Conservation (phyloP, 2,329 filamentous ascomycete species). For the Chrysoporthe austroafricana region DNA sequence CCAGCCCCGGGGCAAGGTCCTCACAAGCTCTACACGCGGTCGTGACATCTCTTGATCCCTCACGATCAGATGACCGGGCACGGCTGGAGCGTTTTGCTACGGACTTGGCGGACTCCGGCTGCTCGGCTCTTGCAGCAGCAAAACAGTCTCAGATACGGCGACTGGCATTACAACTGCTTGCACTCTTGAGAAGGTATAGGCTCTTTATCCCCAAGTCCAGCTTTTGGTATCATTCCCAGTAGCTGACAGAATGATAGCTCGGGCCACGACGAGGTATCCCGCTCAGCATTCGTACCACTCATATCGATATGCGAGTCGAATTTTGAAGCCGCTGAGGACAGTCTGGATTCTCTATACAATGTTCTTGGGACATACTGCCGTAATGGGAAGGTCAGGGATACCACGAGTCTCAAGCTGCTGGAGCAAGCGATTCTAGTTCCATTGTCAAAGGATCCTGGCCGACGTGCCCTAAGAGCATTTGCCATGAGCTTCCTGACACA, state of each 20-base stretch:
- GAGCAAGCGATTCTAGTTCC: constrained; percentile 30
- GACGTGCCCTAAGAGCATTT: constrained; percentile 42
- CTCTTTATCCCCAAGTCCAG: neutral
- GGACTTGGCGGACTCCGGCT: constrained; percentile 46
- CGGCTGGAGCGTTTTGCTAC: constrained; percentile 51
- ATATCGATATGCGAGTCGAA: constrained; percentile 24
- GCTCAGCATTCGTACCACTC: constrained; percentile 28
- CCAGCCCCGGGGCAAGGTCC: constrained; percentile 42
- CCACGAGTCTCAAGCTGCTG: constrained; percentile 23
- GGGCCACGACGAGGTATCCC: constrained; percentile 11
- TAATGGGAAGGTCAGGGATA: constrained; percentile 19
- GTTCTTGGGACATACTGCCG: constrained; percentile 29
- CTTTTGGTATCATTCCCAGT: neutral
- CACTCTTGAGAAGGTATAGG: constrained; percentile 38
- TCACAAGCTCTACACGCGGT: constrained; percentile 51
- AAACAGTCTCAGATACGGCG: constrained; percentile 38
- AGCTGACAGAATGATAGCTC: constrained; percentile 16
- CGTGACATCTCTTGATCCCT: constrained; percentile 53
- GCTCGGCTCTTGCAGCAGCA: constrained; percentile 40
- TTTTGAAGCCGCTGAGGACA: constrained; percentile 27
- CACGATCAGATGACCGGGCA: constrained; percentile 49
- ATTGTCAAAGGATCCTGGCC: constrained; percentile 24
- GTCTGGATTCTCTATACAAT: constrained; percentile 31
- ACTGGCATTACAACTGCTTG: constrained; percentile 44
- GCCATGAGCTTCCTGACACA: constrained; percentile 45